Base-by-base conservation (phyloP, 139 green algal species). In the Spirogloea muscicola region DNA sequence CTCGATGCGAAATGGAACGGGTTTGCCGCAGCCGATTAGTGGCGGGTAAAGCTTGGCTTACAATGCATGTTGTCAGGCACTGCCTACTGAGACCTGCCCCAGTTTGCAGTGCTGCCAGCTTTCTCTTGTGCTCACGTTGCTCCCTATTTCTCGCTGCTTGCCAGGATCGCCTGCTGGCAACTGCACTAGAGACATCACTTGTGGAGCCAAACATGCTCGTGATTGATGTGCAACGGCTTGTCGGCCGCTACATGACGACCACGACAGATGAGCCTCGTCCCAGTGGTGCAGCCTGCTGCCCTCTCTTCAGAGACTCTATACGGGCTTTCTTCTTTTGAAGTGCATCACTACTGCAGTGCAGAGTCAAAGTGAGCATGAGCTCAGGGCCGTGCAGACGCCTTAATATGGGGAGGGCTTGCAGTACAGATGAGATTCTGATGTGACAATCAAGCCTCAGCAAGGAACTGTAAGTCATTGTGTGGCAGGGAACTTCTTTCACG, bases 141-240 rank as follows among this genome's bases (percentile, higher is more conserved):
- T 16, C 49, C 10, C 18, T 5, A 3, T 2, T 25, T 1, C 34
- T 3, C 49, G 34, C 49, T 21, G 6, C 13, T 7, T 29, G 10
- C 49, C 62, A 71, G 62, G 62, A 71, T 2, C 21, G 61, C 37
- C 59, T 71, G 62, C 62, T 71, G 29, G 31, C 44, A 18, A 71
- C 62, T 1, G 62, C 62, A 1, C 62, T 71, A 38, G 62, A 71
- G 62, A 27, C 27, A 0, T 71, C 62, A 2, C 29, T 71, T 36
- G 62, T 71, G 38, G 38, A 61, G n/a, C 62, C 62, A 7, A 71
- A 71, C 44, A 71, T 71, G 62, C 44, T 71, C 25, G 62, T 71
- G 29, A 27, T 71, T 2, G 62, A 71, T 31, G 27, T 71, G 1
- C 29, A 29, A 29, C 25, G 29, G 3, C n/a, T 71, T 31, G 27